Base-by-base conservation (phyloP, 495 filamentous ascomycete genomes). In the Daldinia vernicosa region DNA sequence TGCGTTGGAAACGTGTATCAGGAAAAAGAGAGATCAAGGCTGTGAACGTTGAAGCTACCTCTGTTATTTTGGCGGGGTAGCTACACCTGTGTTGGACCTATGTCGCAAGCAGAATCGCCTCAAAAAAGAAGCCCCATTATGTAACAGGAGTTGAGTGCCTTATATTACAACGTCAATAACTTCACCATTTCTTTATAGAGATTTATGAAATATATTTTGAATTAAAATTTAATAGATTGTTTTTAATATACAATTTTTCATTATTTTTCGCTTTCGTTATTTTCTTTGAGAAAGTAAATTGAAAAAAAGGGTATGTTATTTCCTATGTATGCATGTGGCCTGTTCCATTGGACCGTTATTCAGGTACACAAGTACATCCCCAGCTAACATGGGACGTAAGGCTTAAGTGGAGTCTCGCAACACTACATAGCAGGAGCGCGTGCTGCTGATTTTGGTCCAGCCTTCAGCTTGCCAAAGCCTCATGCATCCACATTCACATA, bases 31-130 rank as follows among this genome's bases (percentile, higher is more conserved):
- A 40, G 6, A 43, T 4, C 19, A 39, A 47, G 43, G 26, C 27
- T 30, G 30, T 32, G 24, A 32, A 56, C 6, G n/a, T 33, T 12
- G 19, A 45, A 35, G 62, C n/a, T 43, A 22, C 60, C 9, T 6
- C 22, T 62, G 1, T 62, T 37, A 7, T 59, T 66, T 67, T 60
- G 63, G 63, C 54, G 67, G 60, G 55, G 45, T 70, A 60, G 55
- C 56, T 54, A 55, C 15, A 7, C 17, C 43, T 22, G 24, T 19
- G 43, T 47, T 47, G 56, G 15, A 55, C 17, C 15, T 32, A n/a
- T n/a, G n/a, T n/a, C n/a, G 15, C 50, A 22, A 56, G 22, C 32
- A 3, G 32, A 33, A 33, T 33, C 32, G 32, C 32, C 32, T 33
- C 32, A 33, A 33, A 33, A 33, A 33, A 11, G 32, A 33, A 11